Evolutionary conservation across 306 rosid species (phyloP), one percentile per base, ranked within the genome.

Genomic region (Sphenostylis stenocarpa): DNA sequence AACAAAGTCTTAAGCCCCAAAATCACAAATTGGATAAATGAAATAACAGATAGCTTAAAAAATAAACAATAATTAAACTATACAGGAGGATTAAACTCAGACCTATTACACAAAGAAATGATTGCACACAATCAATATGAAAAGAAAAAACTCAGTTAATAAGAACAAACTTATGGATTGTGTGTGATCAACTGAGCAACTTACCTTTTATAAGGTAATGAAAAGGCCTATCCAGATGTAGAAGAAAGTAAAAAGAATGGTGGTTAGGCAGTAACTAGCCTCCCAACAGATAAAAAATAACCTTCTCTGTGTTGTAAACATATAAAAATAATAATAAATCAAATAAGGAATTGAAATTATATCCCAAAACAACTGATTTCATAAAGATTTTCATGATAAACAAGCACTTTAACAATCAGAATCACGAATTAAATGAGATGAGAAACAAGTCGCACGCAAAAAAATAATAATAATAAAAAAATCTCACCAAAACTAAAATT

Each of bases 241-340:
- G 21, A 20, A 11, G 9, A 62, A 62, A 21, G 3, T 12, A 8
- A 19, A 15, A 52, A 17, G 8, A 11, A 56, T 3, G 17, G 17
- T 4, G 10, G 72, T n/a, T 69, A n/a, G 48, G 77, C 48, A 60
- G 48, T 53, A 71, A 24, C 34, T 7, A 49, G 67, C 83, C 19
- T 71, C 63, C 58, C 8, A 62, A 51, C 53, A 70, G 39, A 43
- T 39, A 48, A 51, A 49, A 45, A 51, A 7, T 4, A 49, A 23
- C n/a, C 34, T 51, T 11, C 65, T n/a, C 68, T 41, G 41, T 7
- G 23, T 8, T 6, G 43, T 7, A 76, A 48, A 26, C n/a, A n/a
- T n/a, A n/a, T n/a, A 19, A 38, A 55, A n/a, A n/a, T n/a, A n/a
- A n/a, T n/a, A n/a, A 66, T 13, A 39, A 20, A 39, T 66, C 56